These are phyloP conservation scores for Diplodia corticola DNA, from an alignment of 2,329 filamentous ascomycete species.

Conservation along the genomic window DNA sequence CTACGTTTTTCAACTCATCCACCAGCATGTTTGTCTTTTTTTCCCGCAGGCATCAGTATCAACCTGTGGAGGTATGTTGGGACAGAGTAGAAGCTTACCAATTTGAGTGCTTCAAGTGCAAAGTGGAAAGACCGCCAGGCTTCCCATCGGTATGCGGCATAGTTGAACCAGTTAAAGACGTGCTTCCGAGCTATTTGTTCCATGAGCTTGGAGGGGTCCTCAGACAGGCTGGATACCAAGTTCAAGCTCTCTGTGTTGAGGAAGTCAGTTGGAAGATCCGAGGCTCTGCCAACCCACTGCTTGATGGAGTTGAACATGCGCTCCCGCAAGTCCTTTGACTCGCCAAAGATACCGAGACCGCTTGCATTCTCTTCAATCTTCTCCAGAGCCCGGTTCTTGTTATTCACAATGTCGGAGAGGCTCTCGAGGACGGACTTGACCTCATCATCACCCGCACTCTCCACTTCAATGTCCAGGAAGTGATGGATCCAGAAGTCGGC, in stretches of 20 bases:
- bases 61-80: too few species aligned
- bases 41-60: neutral
- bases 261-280: neutral
- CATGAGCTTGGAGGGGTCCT: neutral
- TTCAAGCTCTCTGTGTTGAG: neutral
- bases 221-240: neutral
- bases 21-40: neutral
- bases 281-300: neutral
- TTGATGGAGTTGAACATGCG: neutral
- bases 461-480: constrained; percentile 25
- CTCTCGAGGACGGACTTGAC: constrained; percentile 21
- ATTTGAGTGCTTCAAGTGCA: neutral
- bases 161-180: neutral
- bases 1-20: neutral
- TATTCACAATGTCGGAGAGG: constrained; percentile 23
- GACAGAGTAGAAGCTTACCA: neutral
- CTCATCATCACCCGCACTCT: constrained; percentile 20
- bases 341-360: neutral
- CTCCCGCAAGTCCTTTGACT: neutral
- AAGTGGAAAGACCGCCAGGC: neutral
- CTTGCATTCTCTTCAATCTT: constrained; percentile 17
- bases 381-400: constrained; percentile 24
- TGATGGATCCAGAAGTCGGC: constrained; percentile 28
- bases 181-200: neutral
- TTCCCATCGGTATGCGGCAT: neutral